A percentile compares a stretch with the other conserved stretches of the same genome.
phyloP scores from a whole-genome alignment of 164 flowering plant species.

The Vitis rupestris region DNA sequence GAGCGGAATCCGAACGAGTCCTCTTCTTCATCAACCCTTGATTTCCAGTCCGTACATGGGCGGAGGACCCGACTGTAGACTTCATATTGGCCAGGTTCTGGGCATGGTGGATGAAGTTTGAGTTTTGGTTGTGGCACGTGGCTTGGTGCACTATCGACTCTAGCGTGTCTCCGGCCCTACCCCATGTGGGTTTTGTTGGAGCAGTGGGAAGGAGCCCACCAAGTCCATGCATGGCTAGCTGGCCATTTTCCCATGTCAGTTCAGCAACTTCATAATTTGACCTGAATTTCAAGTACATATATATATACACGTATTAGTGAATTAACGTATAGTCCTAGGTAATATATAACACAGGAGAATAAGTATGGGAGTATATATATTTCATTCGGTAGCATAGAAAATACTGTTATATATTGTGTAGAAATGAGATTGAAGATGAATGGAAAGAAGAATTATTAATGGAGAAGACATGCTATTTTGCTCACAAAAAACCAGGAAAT shows the following conservation, averaged over 20 bases:
- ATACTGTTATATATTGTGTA: no score
- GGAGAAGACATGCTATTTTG: no score
- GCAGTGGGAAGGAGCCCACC: slow-evolving; percentile 25
- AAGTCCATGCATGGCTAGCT: slow-evolving; percentile 57
- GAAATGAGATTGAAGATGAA: no score
- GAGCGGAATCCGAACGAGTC: slow-evolving; percentile 18
- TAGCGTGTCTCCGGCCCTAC: slow-evolving; percentile 42
- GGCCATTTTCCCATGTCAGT: slow-evolving; percentile 76
- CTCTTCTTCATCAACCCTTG: slow-evolving; percentile 22
- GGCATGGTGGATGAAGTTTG: background rate
- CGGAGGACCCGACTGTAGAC: slow-evolving; percentile 30
- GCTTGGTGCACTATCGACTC: slow-evolving; percentile 82
- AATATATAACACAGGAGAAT: no score
- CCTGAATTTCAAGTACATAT: slow-evolving; percentile 21
- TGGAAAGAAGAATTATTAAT: no score
- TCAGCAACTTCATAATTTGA: slow-evolving; percentile 42
- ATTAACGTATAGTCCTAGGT: no score
- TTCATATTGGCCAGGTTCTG: slow-evolving; percentile 10
- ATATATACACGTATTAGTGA: no score
- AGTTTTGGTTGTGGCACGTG: slow-evolving; percentile 19
- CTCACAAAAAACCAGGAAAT: background rate
- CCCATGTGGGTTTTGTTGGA: slow-evolving; percentile 37
- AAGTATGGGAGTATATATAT: no score
- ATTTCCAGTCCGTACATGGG: slow-evolving; percentile 12
- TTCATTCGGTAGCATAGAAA: no score